phyloP scores from a whole-genome alignment of 139 green algal species.

The Chara braunii region DNA sequence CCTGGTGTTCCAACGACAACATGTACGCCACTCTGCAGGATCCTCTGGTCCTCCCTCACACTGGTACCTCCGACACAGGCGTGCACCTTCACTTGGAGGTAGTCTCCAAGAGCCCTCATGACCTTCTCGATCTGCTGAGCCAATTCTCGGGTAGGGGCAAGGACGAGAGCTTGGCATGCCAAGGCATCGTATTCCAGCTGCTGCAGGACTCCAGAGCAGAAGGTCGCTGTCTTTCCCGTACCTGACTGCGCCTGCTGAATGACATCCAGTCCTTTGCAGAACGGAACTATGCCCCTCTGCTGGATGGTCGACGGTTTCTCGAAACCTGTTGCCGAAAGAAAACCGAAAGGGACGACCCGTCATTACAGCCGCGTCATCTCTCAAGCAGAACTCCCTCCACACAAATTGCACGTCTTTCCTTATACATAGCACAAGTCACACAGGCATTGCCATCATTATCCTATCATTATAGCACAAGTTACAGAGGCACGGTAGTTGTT shows the following conservation, averaged over 20 bases:
- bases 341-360: constrained; percentile 94
- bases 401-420: neutral
- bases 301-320: constrained; percentile 99
- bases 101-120: constrained; percentile 95
- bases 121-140: constrained; percentile 99
- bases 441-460: neutral
- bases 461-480: neutral
- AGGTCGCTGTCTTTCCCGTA: constrained; percentile 98
- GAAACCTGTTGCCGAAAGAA: constrained; percentile 77
- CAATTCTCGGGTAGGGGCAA: constrained; percentile 96
- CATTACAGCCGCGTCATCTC: constrained; percentile 96
- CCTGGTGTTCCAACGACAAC: constrained; percentile 97
- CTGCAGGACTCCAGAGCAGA: constrained; percentile 96
- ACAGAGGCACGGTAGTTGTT: no score
- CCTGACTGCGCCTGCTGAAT: constrained; percentile 99
- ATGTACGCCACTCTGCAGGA: constrained; percentile 73
- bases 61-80: constrained; percentile 94
- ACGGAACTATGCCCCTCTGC: constrained; percentile 98
- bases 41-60: constrained; percentile 93
- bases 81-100: constrained; percentile 98
- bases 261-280: constrained; percentile 93
- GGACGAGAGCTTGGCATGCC: constrained; percentile 96
- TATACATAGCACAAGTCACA: neutral
- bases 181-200: constrained; percentile 88
- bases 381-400: constrained; percentile 88